These are phyloP conservation scores for Penicillium sp. DNA, from an alignment of 2,329 filamentous ascomycete genomes.

Conservation along the genomic window DNA sequence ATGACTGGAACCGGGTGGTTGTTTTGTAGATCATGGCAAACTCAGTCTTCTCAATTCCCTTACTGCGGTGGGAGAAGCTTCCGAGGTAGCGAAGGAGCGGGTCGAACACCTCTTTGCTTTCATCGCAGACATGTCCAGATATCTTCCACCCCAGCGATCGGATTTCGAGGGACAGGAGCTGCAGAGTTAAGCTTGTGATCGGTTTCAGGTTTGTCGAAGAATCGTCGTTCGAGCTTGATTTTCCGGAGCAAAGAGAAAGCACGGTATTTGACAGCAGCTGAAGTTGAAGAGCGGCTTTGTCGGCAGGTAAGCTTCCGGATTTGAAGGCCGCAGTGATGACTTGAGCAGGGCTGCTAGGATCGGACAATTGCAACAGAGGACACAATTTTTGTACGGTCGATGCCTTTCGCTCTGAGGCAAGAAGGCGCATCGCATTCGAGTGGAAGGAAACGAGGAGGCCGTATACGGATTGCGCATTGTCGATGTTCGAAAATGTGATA, in stretches of 20 bases:
- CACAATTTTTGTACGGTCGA: conserved; percentile 33
- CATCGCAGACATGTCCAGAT: conserved; percentile 42
- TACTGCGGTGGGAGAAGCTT: conserved; percentile 35
- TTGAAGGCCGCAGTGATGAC: conserved; percentile 41
- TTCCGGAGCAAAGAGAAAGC: conserved; percentile 32
- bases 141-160: conserved; percentile 44
- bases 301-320: conserved; percentile 33
- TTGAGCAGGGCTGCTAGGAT: conserved; percentile 39
- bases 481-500: conserved; percentile 34
- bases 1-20: conserved; percentile 36
- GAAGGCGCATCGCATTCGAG: conserved; percentile 39
- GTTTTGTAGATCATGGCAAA: conserved; percentile 38
- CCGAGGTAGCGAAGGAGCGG: conserved; percentile 43
- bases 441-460: conserved; percentile 41
- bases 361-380: conserved; percentile 33
- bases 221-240: conserved; percentile 14
- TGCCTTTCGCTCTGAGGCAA: conserved; percentile 34
- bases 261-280: conserved; percentile 44
- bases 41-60: conserved; percentile 35
- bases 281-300: conserved; percentile 46
- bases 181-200: conserved; percentile 34
- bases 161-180: conserved; percentile 44
- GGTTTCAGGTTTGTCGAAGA: conserved; percentile 26
- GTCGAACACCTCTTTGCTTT: conserved; percentile 43
- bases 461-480: conserved; percentile 26